These are phyloP conservation scores for Anastatica hierochuntica DNA, from an alignment of 345 rosid species.

Conservation along the genomic window DNA sequence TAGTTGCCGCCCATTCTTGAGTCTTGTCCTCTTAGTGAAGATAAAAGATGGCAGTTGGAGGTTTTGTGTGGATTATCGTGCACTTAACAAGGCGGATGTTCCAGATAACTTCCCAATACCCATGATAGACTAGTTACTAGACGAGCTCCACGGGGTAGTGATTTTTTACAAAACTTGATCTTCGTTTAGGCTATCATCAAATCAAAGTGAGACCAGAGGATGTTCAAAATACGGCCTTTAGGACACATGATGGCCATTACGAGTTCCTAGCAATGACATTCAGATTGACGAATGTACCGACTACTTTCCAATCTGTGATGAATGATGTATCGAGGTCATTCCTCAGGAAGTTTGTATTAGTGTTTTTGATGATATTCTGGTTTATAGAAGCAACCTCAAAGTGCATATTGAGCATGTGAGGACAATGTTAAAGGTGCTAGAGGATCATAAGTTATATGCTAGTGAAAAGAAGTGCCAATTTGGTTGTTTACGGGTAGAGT, in stretches of 20 bases:
- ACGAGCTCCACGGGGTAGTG: neutral
- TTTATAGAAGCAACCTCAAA: neutral
- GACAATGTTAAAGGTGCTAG: neutral
- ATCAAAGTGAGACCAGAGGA: neutral
- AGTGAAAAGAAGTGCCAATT: neutral
- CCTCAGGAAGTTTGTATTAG: neutral
- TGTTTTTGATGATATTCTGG: neutral
- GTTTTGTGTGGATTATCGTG: neutral
- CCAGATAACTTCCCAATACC: neutral
- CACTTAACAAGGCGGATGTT: neutral
- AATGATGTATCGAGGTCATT: neutral
- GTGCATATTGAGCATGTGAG: neutral
- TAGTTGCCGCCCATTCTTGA: neutral
- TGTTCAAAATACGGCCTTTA: neutral
- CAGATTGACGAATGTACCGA: neutral
- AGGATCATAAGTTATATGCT: neutral
- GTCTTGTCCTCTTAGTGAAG: neutral
- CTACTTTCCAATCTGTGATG: neutral
- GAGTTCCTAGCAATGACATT: neutral
- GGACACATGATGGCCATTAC: neutral
- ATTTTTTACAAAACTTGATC: neutral
- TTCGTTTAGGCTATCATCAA: neutral
- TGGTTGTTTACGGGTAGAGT: neutral
- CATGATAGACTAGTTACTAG: neutral
- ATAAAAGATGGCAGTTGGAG: neutral